A percentile compares a stretch with the other conserved stretches of the same genome.
phyloP scores from a whole-genome alignment of 2,329 filamentous ascomycete species.

The Thelonectria rubi region DNA sequence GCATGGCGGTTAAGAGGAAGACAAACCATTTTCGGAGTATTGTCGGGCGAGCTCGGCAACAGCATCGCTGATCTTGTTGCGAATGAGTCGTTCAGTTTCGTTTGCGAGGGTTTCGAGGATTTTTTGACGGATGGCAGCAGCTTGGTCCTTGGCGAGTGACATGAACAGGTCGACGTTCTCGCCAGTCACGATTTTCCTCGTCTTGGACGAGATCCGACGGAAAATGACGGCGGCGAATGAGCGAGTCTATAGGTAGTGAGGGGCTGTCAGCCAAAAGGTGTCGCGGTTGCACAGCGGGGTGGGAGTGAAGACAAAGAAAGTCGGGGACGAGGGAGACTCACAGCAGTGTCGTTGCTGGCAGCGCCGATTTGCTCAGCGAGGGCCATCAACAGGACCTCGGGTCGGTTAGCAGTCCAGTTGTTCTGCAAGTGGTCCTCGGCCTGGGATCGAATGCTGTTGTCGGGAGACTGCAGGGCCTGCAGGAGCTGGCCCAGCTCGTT shows the following conservation, averaged over 20 bases:
- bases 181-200: conserved; percentile 76
- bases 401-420: conserved; percentile 85
- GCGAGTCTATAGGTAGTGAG: conserved; percentile 72
- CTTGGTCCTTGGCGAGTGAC: conserved; percentile 77
- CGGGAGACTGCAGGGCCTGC: conserved; percentile 85
- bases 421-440: conserved; percentile 91
- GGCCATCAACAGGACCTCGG: conserved; percentile 92
- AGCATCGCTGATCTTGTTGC: conserved; percentile 98
- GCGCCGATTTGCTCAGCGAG: conserved; percentile 89
- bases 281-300: conserved; percentile 4
- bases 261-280: conserved; percentile 25
- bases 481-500: conserved; percentile 86
- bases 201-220: conserved; percentile 89
- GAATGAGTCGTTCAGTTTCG: conserved; percentile 77
- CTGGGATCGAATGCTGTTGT: conserved; percentile 84
- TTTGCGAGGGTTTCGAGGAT: conserved; percentile 78
- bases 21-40: conserved; percentile 89
- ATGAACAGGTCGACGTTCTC: conserved; percentile 86
- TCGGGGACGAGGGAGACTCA: conserved; percentile 49
- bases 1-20: background rate
- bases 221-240: conserved; percentile 95
- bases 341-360: conserved; percentile 72
- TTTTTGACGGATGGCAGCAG: conserved; percentile 82
- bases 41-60: conserved; percentile 95
- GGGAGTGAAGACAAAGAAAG: conserved; percentile 6